Percentiles rank a stretch among this genome's conserved stretches.
These are phyloP conservation scores for Nicotiana undulata DNA, from an alignment of 257 asterid genomes.

Conservation along the genomic window DNA sequence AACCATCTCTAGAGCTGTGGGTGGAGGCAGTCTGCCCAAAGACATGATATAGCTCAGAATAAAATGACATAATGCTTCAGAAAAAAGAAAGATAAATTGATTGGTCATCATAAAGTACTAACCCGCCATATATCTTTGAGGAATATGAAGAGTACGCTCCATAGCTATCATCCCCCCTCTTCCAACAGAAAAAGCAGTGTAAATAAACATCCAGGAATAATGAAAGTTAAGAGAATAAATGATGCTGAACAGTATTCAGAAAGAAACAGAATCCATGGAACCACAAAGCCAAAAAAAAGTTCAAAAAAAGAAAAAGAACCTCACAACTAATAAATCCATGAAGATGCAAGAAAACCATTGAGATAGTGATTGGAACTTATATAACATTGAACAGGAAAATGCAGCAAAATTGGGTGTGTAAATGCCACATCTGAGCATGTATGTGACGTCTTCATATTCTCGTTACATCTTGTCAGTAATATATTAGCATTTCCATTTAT, in stretches of 20 bases:
- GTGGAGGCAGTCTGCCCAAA: conserved; percentile 63
- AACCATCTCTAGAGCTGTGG: conserved; percentile 70
- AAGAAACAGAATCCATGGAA: conserved; percentile 1
- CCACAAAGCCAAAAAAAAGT: neutral
- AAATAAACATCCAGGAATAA: neutral
- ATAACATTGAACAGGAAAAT: neutral
- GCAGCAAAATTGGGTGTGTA: neutral
- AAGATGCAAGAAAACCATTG: neutral
- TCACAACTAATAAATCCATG: neutral
- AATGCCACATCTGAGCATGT: neutral
- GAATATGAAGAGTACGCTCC: conserved; percentile 57
- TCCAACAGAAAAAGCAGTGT: conserved; percentile 16
- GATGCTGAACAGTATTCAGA: conserved; percentile 4
- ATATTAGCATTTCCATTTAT: neutral
- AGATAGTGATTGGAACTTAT: neutral
- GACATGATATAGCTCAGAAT: neutral
- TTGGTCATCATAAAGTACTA: conserved; percentile 18
- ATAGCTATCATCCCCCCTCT: conserved; percentile 64
- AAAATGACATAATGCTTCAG: neutral
- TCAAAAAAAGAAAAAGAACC: neutral
- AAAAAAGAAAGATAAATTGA: conserved; percentile 6
- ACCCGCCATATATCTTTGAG: conserved; percentile 64
- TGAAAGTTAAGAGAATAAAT: neutral
- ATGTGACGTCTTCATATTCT: neutral
- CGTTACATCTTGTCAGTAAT: neutral